These are phyloP conservation scores for Herpotrichia juniperi DNA, from an alignment of 2,329 filamentous ascomycete species.

Conservation along the genomic window DNA sequence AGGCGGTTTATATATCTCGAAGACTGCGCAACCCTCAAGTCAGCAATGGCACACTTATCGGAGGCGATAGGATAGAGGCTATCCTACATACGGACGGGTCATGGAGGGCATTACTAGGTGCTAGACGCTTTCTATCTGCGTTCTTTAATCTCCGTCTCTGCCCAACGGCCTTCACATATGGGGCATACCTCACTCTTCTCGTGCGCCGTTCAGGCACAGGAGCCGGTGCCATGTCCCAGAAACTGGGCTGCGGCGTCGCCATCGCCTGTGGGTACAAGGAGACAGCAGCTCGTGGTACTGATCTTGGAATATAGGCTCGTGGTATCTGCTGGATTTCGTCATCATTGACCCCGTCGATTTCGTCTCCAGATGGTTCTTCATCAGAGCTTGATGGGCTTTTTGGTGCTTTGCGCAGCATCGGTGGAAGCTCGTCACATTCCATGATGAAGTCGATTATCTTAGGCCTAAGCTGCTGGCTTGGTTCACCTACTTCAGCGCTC, in stretches of 20 bases:
- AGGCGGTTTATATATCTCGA: constrained; percentile 4
- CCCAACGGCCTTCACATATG: constrained; percentile 12
- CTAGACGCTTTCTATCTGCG: constrained; percentile 17
- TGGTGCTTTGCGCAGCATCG: no score
- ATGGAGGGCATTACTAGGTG: constrained; percentile 32
- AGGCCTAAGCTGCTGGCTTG: neutral
- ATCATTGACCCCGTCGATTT: constrained; percentile 1
- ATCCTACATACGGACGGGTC: constrained; percentile 16
- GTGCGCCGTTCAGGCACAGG: constrained; percentile 21
- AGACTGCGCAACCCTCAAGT: constrained; percentile 6
- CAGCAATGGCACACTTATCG: constrained; percentile 5
- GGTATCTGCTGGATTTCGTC: constrained; percentile 24
- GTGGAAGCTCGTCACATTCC: constrained; percentile 27
- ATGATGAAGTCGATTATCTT: constrained; percentile 25
- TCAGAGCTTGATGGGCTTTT: neutral
- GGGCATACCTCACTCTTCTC: constrained; percentile 24
- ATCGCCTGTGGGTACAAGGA: constrained; percentile 16
- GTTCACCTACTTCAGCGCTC: neutral
- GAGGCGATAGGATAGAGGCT: constrained; percentile 11
- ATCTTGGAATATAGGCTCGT: constrained; percentile 21
- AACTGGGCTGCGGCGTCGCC: constrained; percentile 6
- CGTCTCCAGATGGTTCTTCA: constrained; percentile 3
- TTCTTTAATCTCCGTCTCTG: constrained; percentile 13
- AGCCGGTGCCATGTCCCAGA: constrained; percentile 13
- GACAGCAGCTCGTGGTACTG: constrained; percentile 14